These are phyloP conservation scores for Camelina hispida DNA, from an alignment of 345 rosid species.

Conservation along the genomic window DNA sequence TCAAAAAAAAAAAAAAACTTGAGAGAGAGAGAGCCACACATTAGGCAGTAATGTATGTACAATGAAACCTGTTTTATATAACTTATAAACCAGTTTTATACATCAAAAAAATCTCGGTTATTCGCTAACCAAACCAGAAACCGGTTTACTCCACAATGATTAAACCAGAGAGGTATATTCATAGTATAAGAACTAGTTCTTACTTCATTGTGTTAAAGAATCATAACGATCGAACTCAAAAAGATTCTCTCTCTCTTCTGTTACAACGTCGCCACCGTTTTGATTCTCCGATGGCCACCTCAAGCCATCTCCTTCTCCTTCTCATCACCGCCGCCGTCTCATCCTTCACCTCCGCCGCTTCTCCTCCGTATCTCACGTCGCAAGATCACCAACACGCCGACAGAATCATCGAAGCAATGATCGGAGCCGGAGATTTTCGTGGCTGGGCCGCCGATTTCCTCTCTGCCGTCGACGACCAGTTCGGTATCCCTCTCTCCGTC, in stretches of 20 bases:
- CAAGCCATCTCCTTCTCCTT: conserved; percentile 25
- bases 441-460: conserved; percentile 68
- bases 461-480: conserved; percentile 47
- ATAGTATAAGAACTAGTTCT: too few relatives aligned
- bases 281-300: conserved; percentile 35
- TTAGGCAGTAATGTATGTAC: too few relatives aligned
- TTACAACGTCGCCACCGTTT: conserved; percentile 31
- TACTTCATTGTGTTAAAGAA: neutral
- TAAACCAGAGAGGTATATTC: neutral
- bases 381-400: conserved; percentile 47
- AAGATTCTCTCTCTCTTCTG: conserved; percentile 27
- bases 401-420: conserved; percentile 72
- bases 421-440: conserved; percentile 74
- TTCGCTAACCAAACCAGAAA: neutral
- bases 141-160: neutral
- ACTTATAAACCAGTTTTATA: too few relatives aligned
- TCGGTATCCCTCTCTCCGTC: conserved; percentile 59
- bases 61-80: too few relatives aligned
- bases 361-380: conserved; percentile 10
- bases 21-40: too few relatives aligned
- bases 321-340: conserved; percentile 29
- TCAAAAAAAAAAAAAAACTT: too few relatives aligned
- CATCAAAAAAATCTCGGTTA: too few relatives aligned
- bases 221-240: conserved; percentile 31
- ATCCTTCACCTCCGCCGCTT: conserved; percentile 23